These are phyloP conservation scores for Mycena leptocephala DNA, from an alignment of 768 basidiomycete genomes.

Conservation along the genomic window DNA sequence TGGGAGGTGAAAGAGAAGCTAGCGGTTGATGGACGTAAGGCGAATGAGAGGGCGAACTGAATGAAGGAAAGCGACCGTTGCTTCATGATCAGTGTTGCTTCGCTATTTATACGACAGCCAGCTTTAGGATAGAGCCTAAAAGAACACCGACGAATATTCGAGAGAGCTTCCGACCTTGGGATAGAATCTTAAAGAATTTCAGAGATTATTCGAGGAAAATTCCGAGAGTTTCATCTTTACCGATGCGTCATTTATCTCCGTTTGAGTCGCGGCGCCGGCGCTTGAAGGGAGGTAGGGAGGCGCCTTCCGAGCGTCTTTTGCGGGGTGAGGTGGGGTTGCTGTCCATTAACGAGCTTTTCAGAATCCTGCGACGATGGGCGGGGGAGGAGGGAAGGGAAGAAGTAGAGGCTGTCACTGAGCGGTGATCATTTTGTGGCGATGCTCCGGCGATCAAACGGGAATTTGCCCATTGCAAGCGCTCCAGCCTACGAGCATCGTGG, in stretches of 20 bases:
- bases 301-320: background rate
- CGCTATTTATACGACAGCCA: background rate
- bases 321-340: background rate
- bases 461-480: background rate
- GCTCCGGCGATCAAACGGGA: background rate
- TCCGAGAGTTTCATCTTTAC: background rate
- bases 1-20: background rate
- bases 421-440: background rate
- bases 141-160: background rate
- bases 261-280: background rate
- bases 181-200: background rate
- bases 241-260: background rate
- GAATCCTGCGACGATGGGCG: background rate
- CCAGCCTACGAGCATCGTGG: background rate
- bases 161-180: background rate
- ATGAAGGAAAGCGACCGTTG: background rate
- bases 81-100: background rate
- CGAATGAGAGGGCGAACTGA: background rate
- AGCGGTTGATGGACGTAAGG: background rate
- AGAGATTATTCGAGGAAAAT: background rate
- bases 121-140: background rate
- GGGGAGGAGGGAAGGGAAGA: background rate
- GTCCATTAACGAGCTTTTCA: background rate
- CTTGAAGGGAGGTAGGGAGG: background rate
- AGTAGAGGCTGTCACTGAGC: background rate